Conservation (phyloP, 2,329 filamentous ascomycete genomes). For the Paecilomyces dactylethromorphus region DNA sequence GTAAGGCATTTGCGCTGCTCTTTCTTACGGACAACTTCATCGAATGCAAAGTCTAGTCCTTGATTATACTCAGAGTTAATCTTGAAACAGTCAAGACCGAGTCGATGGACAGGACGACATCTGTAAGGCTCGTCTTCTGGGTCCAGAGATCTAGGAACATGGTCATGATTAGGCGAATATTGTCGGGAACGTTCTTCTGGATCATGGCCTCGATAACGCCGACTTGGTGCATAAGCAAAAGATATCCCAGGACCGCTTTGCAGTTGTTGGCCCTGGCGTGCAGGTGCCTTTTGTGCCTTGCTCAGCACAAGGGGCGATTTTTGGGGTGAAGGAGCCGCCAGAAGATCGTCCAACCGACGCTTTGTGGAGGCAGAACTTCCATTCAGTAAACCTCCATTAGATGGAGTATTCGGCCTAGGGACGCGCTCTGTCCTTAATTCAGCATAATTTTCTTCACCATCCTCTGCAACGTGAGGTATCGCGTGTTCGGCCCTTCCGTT, state of each 20-base stretch:
- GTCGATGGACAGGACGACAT: slow-evolving; percentile 47
- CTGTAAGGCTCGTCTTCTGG: slow-evolving; percentile 47
- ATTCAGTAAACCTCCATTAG: neutral
- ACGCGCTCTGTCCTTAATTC: neutral
- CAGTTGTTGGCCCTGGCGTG: neutral
- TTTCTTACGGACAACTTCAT: slow-evolving; percentile 65
- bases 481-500: slow-evolving; percentile 21
- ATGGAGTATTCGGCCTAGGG: neutral
- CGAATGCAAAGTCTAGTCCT: slow-evolving; percentile 65
- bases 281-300: slow-evolving; percentile 1
- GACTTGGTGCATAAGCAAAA: neutral
- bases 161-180: neutral
- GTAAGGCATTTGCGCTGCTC: slow-evolving; percentile 63
- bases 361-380: neutral
- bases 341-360: slow-evolving; percentile 24
- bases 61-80: slow-evolving; percentile 68
- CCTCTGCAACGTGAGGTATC: slow-evolving; percentile 44
- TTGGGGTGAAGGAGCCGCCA: slow-evolving; percentile 20
- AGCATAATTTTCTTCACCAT: slow-evolving; percentile 32
- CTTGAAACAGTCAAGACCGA: slow-evolving; percentile 70
- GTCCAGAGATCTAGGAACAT: neutral
- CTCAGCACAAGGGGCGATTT: slow-evolving; percentile 12
- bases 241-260: neutral
- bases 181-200: neutral
- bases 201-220: neutral